A percentile compares a stretch with the other conserved stretches of the same genome.
These are phyloP conservation scores for Magnolia changhungtana DNA, from an alignment of 164 flowering plant species.

Conservation along the genomic window DNA sequence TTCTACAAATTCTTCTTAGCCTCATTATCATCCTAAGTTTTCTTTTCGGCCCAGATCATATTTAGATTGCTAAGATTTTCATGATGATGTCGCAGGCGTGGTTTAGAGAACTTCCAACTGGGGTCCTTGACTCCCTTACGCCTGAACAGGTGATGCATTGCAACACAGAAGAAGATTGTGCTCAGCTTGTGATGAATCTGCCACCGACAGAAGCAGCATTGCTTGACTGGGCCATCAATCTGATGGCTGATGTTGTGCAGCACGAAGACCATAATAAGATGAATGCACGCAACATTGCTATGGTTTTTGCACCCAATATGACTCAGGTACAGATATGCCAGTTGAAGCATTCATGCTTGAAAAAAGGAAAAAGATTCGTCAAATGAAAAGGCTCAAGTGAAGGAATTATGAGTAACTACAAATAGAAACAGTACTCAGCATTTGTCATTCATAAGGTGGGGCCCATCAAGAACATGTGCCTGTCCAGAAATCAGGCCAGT, in stretches of 20 bases:
- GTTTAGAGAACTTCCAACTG: constrained; percentile 94
- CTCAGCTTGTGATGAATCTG: constrained; percentile 49
- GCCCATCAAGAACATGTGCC: neutral
- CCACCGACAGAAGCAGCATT: constrained; percentile 79
- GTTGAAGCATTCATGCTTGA: neutral
- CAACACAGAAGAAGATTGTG: constrained; percentile 81
- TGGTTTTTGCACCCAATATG: constrained; percentile 99
- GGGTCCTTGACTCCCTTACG: constrained; percentile 81
- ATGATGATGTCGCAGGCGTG: constrained; percentile 56
- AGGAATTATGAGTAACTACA: neutral
- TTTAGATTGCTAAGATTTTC: neutral
- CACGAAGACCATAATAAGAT: constrained; percentile 80
- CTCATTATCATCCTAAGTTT: neutral
- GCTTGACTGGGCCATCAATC: constrained; percentile 93
- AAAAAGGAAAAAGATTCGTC: neutral
- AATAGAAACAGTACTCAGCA: neutral
- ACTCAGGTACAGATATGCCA: constrained; percentile 59
- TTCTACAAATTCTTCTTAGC: neutral
- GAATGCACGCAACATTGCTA: constrained; percentile 91
- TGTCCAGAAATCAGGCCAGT: neutral
- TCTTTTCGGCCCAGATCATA: neutral
- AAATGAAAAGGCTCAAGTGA: neutral
- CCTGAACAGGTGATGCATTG: constrained; percentile 95
- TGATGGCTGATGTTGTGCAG: constrained; percentile 92
- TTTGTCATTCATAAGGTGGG: neutral